Evolutionary conservation across 163 green algal species (phyloP).

Genomic region (Picocystis sp.): DNA sequence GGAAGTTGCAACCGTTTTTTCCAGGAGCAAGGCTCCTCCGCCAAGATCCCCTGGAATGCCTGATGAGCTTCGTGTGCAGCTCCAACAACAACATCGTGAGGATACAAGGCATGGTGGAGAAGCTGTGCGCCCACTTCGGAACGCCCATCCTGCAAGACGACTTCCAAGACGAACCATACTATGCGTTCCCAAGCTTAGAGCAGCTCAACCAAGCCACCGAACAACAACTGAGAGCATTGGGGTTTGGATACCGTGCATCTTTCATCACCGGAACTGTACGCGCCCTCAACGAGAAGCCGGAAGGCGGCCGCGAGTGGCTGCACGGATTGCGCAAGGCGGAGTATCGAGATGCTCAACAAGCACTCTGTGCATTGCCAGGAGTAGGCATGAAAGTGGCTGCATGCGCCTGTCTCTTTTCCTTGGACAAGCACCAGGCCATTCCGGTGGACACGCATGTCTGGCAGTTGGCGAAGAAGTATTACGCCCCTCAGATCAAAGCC

Average conservation of each 20-base stretch:
- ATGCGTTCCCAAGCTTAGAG: constrained; percentile 67
- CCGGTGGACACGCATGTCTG: constrained; percentile 94
- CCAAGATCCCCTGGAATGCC: constrained; percentile 79
- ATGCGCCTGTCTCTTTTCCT: constrained; percentile 74
- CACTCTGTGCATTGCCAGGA: constrained; percentile 46
- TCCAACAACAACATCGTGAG: constrained; percentile 93
- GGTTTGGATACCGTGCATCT: constrained; percentile 75
- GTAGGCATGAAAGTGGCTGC: constrained; percentile 36
- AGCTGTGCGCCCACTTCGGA: constrained; percentile 58
- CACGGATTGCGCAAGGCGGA: constrained; percentile 31
- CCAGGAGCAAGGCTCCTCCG: constrained; percentile 59
- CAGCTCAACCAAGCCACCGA: constrained; percentile 60
- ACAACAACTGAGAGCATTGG: constrained; percentile 47
- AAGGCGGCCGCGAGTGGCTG: constrained; percentile 58
- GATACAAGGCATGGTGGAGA: constrained; percentile 85
- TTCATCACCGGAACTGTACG: constrained; percentile 55
- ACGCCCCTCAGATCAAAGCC: constrained; percentile 43
- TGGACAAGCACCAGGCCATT: constrained; percentile 72
- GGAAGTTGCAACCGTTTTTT: constrained; percentile 31
- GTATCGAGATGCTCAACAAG: constrained; percentile 40
- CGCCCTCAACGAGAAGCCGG: constrained; percentile 35
- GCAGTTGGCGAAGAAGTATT: constrained; percentile 50
- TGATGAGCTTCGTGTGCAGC: constrained; percentile 87
- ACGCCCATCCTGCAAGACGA: constrained; percentile 17
- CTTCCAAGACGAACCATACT: constrained; percentile 23